Conservation (phyloP, 2,329 filamentous ascomycete species). For the Pseudogymnoascus pannorum region DNA sequence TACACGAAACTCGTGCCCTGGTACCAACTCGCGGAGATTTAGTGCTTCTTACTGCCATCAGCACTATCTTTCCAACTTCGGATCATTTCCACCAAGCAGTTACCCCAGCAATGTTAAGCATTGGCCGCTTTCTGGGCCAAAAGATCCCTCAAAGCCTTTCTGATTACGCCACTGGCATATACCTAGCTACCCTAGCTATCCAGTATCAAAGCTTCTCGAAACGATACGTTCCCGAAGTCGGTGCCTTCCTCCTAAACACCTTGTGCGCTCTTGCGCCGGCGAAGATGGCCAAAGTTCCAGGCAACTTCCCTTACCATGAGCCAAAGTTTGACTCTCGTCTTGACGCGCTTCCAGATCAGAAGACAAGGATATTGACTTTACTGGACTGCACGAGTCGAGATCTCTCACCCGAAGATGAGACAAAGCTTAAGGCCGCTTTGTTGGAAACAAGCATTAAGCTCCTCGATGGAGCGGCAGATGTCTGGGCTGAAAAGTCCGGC, state of each 20-base stretch:
- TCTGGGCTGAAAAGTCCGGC: slow-evolving; percentile 66
- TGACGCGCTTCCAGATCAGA: slow-evolving; percentile 33
- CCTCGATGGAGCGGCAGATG: slow-evolving; percentile 58
- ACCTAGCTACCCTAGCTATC: slow-evolving; percentile 68
- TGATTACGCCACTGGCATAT: slow-evolving; percentile 68
- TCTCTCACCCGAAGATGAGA: slow-evolving; percentile 21
- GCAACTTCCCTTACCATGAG: slow-evolving; percentile 55
- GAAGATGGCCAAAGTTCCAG: slow-evolving; percentile 39
- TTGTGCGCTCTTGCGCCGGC: slow-evolving; percentile 59
- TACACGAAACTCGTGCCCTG: slow-evolving; percentile 42
- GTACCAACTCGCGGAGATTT: slow-evolving; percentile 62
- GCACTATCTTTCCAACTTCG: slow-evolving; percentile 83
- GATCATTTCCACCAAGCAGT: slow-evolving; percentile 96
- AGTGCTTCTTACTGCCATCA: slow-evolving; percentile 73
- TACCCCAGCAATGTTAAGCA: slow-evolving; percentile 81
- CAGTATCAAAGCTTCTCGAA: slow-evolving; percentile 80
- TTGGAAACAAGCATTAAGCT: slow-evolving; percentile 57
- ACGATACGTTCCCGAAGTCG: slow-evolving; percentile 80
- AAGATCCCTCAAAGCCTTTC: slow-evolving; percentile 57
- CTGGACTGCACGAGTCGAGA: slow-evolving; percentile 43
- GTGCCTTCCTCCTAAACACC: slow-evolving; percentile 74
- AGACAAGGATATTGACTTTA: slow-evolving; percentile 49
- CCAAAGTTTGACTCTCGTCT: slow-evolving; percentile 46
- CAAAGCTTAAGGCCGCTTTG: slow-evolving; percentile 48
- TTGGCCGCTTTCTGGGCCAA: slow-evolving; percentile 75